Base-by-base conservation (phyloP, 2,329 filamentous ascomycete genomes). In the Colletotrichum sp. region DNA sequence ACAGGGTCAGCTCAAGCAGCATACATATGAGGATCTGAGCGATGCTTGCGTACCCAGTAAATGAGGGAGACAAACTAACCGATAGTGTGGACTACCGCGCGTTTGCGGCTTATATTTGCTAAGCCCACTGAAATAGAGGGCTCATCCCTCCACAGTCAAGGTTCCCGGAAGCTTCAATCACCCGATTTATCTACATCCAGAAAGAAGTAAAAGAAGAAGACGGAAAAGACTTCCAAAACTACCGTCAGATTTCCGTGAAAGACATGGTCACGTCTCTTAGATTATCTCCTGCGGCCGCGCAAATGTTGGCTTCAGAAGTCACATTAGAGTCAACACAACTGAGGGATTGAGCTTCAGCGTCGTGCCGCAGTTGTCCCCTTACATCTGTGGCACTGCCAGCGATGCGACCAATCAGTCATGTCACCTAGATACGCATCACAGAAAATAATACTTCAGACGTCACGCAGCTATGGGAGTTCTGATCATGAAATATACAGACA, bases 341-440 rank as follows among this genome's bases (percentile, higher is more conserved):
- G 44, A 49, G 0, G 6, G 44, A 49, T 2, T 49, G 18, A 21
- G 10, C 10, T 49, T n/a, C 18, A 12, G 39, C 9, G 18, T 6
- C 2, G 39, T 49, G 39, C 39, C 0, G n/a, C 18, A 49, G 39
- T 21, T n/a, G 2, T n/a, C 18, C 9, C 39, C 39, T n/a, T 12
- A 21, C 10, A 13, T 13, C n/a, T 13, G 4, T 13, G 18, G 44
- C 10, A 49, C 44, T 49, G 5, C 44, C 12, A 49, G n/a, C n/a
- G 18, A 49, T 49, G 39, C 39, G 44, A 49, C n/a, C n/a, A 49
- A 49, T 21, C 44, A 7, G 3, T 21, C 44, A 7, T 49, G 44
- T 49, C n/a, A 21, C n/a, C n/a, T 21, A 0, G 0, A 49, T 0
- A 13, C 3, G 9, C 0, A 44, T n/a, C 39, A 44, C 39, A 0